A percentile compares a stretch with the other conserved stretches of the same genome.
These are phyloP conservation scores for Solanum rostratum DNA, from an alignment of 257 asterid species.

Conservation along the genomic window DNA sequence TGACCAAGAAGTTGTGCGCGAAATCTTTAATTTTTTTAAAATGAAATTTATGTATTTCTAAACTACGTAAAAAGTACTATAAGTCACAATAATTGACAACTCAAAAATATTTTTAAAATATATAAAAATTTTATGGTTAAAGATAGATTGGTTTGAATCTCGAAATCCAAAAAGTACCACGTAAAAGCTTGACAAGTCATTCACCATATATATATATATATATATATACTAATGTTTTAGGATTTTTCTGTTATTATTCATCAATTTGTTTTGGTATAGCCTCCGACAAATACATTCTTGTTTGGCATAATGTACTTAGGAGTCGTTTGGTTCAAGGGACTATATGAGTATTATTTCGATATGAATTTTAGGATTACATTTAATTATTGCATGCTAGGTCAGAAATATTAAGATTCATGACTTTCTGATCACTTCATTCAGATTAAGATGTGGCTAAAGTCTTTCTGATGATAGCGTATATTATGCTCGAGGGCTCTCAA, in stretches of 20 bases:
- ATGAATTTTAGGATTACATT: background rate
- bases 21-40: no score
- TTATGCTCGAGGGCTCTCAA: no score
- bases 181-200: background rate
- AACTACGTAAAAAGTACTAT: no score
- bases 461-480: no score
- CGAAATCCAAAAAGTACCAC: background rate
- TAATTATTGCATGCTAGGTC: background rate
- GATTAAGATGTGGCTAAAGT: no score
- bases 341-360: background rate
- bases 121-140: no score
- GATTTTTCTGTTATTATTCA: background rate
- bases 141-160: no score
- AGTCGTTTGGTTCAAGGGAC: background rate
- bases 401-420: background rate
- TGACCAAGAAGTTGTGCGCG: no score
- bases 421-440: no score
- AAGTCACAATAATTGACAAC: no score
- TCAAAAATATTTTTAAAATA: no score
- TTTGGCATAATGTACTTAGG: background rate
- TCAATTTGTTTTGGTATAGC: background rate
- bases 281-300: background rate
- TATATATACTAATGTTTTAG: background rate
- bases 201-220: background rate
- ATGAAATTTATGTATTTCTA: no score